Evolutionary conservation across 2,329 filamentous ascomycete genomes (phyloP).

Genomic region (Xylariaceae sp.): DNA sequence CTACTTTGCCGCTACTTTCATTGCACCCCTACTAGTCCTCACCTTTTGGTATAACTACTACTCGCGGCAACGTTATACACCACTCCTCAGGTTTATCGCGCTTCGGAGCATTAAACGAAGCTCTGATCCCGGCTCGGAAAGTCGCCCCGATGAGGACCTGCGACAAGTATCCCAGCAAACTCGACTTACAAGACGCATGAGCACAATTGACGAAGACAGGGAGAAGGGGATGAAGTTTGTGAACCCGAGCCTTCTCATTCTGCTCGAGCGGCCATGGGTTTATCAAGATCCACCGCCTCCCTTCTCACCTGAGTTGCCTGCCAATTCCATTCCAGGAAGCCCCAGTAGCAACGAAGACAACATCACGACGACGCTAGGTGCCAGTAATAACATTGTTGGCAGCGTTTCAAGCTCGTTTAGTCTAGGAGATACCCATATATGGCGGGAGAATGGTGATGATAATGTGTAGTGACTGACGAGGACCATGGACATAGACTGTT

Average conservation of each 20-base stretch:
- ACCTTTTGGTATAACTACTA: constrained; percentile 91
- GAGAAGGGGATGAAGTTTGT: constrained; percentile 73
- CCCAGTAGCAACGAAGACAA: constrained; percentile 14
- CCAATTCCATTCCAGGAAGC: constrained; percentile 12
- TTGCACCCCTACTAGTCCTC: constrained; percentile 74
- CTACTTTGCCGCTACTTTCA: constrained; percentile 70
- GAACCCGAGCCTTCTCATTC: constrained; percentile 72
- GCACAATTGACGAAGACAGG: constrained; percentile 71
- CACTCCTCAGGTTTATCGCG: constrained; percentile 90
- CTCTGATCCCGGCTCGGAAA: constrained; percentile 51
- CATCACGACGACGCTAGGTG: constrained; percentile 4
- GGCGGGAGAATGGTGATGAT: constrained; percentile 31
- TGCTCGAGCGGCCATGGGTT: constrained; percentile 74
- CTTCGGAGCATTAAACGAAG: constrained; percentile 77
- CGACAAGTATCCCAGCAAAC: constrained; percentile 41
- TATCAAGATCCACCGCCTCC: constrained; percentile 57
- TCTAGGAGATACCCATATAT: constrained; percentile 36
- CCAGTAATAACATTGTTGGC: constrained; percentile 16
- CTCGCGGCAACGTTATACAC: constrained; percentile 79
- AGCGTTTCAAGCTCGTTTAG: constrained; percentile 37
- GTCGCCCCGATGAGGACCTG: constrained; percentile 46
- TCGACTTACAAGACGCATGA: constrained; percentile 53
- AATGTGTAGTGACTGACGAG: constrained; percentile 19
- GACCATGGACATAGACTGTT: too few species aligned
- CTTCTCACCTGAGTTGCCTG: constrained; percentile 25